phyloP scores from a whole-genome alignment of 2,329 filamentous ascomycete species.

The Helicocarpus griseus region DNA sequence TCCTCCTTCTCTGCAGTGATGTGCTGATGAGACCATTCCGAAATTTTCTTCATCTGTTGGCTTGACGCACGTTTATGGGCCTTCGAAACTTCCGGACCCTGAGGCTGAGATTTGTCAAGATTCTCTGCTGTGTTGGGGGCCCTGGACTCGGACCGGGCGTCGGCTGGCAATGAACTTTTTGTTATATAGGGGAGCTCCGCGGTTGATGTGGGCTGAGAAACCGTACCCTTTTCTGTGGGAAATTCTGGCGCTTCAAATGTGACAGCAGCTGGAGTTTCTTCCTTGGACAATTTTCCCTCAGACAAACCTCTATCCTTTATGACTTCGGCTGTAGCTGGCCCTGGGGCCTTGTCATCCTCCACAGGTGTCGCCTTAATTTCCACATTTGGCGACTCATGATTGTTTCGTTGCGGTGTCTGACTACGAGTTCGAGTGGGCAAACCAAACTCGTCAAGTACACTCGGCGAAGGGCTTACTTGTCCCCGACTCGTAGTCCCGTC shows the following conservation, averaged over 20 bases:
- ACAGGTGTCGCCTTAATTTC: not conserved
- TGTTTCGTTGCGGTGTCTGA: not conserved
- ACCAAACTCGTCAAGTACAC: slow-evolving; percentile 32
- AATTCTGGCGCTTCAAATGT: not conserved
- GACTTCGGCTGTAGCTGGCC: not conserved
- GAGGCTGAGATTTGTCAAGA: not conserved
- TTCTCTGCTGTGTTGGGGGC: not conserved
- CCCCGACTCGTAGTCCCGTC: too few relatives aligned
- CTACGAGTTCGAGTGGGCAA: slow-evolving; percentile 24
- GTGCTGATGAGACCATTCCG: slow-evolving; percentile 88
- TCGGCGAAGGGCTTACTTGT: not conserved
- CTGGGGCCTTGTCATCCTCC: not conserved
- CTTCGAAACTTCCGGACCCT: slow-evolving; percentile 5
- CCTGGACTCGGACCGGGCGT: not conserved
- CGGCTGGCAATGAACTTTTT: not conserved
- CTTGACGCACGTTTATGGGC: slow-evolving; percentile 11
- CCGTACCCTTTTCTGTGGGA: not conserved
- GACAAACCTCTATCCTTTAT: not conserved
- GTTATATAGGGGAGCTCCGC: not conserved
- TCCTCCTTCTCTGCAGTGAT: slow-evolving; percentile 39
- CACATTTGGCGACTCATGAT: not conserved
- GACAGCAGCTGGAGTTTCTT: not conserved
- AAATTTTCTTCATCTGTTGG: slow-evolving; percentile 34
- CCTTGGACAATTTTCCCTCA: too few relatives aligned
- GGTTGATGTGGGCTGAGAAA: not conserved